These are phyloP conservation scores for Beauveria scarabaeidicola DNA, from an alignment of 2,329 filamentous ascomycete species.

Conservation along the genomic window DNA sequence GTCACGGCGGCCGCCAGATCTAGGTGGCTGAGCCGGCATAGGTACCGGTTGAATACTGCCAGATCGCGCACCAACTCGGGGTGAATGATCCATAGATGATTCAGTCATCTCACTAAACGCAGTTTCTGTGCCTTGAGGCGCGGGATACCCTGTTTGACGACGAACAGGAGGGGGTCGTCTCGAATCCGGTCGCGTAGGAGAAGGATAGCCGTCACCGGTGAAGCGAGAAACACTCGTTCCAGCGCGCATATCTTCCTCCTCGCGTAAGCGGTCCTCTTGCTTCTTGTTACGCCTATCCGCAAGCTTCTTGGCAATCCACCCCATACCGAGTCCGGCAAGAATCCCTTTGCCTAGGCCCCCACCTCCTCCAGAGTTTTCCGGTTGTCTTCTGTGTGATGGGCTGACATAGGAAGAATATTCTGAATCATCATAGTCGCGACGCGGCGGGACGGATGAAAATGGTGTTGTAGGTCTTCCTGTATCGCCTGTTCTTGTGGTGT, in stretches of 20 bases:
- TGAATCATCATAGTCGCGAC: constrained; percentile 41
- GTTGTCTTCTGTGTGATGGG: constrained; percentile 48
- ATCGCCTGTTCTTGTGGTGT: constrained; percentile 38
- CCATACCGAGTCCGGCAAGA: constrained; percentile 55
- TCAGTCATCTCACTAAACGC: constrained; percentile 27
- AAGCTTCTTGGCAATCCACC: constrained; percentile 59
- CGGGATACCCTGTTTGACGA: constrained; percentile 21
- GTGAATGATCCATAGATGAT: constrained; percentile 22
- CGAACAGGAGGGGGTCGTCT: constrained; percentile 26
- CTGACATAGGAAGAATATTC: constrained; percentile 55
- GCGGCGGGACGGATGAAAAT: constrained; percentile 34
- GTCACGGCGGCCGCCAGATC: constrained; percentile 29
- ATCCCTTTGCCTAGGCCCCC: constrained; percentile 45
- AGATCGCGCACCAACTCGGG: constrained; percentile 16
- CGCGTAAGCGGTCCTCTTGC: constrained; percentile 38
- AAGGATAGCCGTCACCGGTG: constrained; percentile 58
- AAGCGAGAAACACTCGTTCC: constrained; percentile 56
- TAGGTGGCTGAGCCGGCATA: background rate
- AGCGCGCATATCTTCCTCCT: constrained; percentile 44
- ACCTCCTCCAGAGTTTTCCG: constrained; percentile 34
- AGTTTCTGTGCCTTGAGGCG: constrained; percentile 19
- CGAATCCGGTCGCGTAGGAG: constrained; percentile 33
- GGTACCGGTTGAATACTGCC: background rate
- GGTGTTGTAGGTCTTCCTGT: constrained; percentile 40
- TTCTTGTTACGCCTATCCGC: constrained; percentile 43